Percentiles rank a stretch among this genome's conserved stretches.
Conservation (phyloP, 495 filamentous ascomycete species). For the Talaromyces proteolyticus region DNA sequence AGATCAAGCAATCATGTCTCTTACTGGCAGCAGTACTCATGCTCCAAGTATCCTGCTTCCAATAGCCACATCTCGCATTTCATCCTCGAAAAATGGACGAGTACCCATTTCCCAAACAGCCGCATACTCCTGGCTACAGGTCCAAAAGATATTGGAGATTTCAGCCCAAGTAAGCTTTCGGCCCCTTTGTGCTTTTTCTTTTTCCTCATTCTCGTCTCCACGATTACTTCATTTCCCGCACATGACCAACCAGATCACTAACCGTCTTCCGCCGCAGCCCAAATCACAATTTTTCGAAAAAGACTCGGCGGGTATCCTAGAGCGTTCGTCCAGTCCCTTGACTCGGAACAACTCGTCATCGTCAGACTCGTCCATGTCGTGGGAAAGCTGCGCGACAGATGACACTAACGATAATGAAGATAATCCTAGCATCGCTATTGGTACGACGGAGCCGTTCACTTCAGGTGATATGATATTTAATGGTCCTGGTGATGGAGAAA, state of each 20-base stretch:
- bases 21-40: background rate
- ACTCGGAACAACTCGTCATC: background rate
- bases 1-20: too few species aligned
- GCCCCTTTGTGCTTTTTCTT: background rate
- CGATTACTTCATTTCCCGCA: background rate
- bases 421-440: background rate
- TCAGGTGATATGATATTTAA: too few species aligned
- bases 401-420: background rate
- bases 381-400: background rate
- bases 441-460: too few species aligned
- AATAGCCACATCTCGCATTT: background rate
- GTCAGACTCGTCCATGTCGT: background rate
- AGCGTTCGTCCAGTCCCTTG: background rate
- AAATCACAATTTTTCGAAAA: conserved; percentile 1
- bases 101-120: conserved; percentile 7
- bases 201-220: background rate
- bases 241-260: background rate
- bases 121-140: conserved; percentile 8
- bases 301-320: background rate
- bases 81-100: conserved; percentile 1
- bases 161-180: conserved; percentile 5
- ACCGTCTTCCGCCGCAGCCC: conserved; percentile 2
- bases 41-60: background rate
- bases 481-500: too few species aligned
- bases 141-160: conserved; percentile 5